These are phyloP conservation scores for Penicillium paneum DNA, from an alignment of 2,329 filamentous ascomycete species.

Conservation along the genomic window DNA sequence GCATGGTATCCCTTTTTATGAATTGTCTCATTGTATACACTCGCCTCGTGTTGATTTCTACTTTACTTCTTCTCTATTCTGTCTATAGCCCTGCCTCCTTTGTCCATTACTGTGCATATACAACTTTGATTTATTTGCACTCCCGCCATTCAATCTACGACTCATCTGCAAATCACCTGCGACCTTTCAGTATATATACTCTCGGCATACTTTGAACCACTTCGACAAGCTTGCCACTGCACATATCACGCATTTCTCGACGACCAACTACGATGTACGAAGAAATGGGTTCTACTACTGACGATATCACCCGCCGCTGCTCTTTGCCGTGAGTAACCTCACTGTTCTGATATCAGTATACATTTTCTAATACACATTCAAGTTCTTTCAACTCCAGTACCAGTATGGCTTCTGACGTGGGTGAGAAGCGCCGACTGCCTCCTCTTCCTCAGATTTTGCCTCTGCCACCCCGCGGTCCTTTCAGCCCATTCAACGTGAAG, in stretches of 20 bases:
- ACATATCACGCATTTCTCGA: conserved; percentile 9
- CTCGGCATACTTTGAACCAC: neutral
- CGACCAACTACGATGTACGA: conserved; percentile 29
- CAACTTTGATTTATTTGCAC: conserved; percentile 13
- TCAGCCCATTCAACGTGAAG: conserved; percentile 35
- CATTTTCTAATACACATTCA: neutral
- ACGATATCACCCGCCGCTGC: conserved; percentile 31
- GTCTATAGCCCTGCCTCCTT: conserved; percentile 10
- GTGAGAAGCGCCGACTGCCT: conserved; percentile 37
- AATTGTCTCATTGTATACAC: conserved; percentile 23
- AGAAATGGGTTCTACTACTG: conserved; percentile 30
- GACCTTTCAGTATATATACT: conserved; percentile 16
- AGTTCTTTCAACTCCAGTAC: conserved; percentile 22
- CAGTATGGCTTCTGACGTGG: conserved; percentile 25
- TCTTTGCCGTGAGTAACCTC: conserved; percentile 35
- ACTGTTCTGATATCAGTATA: neutral
- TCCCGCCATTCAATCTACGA: neutral
- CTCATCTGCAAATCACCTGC: neutral
- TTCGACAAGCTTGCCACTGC: conserved; percentile 12
- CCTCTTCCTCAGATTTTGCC: conserved; percentile 39
- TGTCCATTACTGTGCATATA: conserved; percentile 21
- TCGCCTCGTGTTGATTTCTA: conserved; percentile 26
- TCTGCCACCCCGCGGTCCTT: conserved; percentile 36
- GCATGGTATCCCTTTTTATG: conserved; percentile 18
- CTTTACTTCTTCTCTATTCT: conserved; percentile 15